These are phyloP conservation scores for Cicer cuneatum DNA, from an alignment of 306 rosid species.

Conservation along the genomic window DNA sequence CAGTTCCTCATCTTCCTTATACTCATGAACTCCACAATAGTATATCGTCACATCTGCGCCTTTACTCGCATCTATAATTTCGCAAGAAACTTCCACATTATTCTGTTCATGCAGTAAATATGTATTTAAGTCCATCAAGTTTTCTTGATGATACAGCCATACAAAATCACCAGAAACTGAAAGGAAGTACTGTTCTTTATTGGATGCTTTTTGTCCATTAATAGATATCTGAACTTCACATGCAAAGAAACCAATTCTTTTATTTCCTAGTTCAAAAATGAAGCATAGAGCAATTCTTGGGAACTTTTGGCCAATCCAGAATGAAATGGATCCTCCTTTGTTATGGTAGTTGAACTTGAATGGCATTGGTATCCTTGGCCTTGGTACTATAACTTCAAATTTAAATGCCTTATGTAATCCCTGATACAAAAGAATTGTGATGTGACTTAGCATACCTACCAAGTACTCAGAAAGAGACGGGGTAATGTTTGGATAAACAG, in stretches of 20 bases:
- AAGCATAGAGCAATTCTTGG: constrained; percentile 42
- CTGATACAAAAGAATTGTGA: constrained; percentile 15
- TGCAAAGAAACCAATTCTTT: constrained; percentile 21
- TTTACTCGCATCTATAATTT: constrained; percentile 15
- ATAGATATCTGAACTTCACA: constrained; percentile 33
- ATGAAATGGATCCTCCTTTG: constrained; percentile 42
- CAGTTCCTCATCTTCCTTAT: constrained; percentile 37
- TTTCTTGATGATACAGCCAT: constrained; percentile 44
- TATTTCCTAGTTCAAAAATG: constrained; percentile 41
- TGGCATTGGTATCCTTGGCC: constrained; percentile 12
- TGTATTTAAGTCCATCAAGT: constrained; percentile 44
- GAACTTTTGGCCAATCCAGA: constrained; percentile 42
- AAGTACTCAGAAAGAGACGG: neutral
- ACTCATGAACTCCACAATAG: constrained; percentile 39
- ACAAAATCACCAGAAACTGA: constrained; percentile 38
- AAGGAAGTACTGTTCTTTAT: constrained; percentile 34
- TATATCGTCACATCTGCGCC: constrained; percentile 28
- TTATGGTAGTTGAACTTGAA: constrained; percentile 33
- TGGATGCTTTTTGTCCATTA: constrained; percentile 42
- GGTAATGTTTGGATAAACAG: neutral
- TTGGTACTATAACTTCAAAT: constrained; percentile 43
- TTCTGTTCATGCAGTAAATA: constrained; percentile 44
- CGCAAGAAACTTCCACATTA: constrained; percentile 45
- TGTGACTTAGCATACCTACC: neutral
- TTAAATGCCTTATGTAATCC: constrained; percentile 28